These are phyloP conservation scores for Epichloe gansuensis DNA, from an alignment of 2,329 filamentous ascomycete genomes.

Conservation along the genomic window DNA sequence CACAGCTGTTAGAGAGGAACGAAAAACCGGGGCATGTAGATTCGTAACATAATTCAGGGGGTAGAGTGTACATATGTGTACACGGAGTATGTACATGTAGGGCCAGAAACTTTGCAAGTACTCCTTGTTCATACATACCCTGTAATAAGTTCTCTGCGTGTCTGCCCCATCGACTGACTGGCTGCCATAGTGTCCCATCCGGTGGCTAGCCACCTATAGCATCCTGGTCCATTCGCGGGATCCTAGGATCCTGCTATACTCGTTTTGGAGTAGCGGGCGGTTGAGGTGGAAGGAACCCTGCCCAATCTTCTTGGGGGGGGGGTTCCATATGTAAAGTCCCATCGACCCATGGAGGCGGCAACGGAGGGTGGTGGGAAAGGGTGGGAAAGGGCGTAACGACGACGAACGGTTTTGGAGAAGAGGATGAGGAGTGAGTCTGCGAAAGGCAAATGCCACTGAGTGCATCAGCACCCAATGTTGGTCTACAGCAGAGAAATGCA, in stretches of 20 bases:
- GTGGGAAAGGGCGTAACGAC: background rate
- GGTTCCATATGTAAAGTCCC: background rate
- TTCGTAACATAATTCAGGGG: too few relatives aligned
- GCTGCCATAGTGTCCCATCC: background rate
- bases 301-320: conserved; percentile 1
- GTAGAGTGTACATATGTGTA: too few relatives aligned
- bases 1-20: too few relatives aligned
- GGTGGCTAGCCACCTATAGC: background rate
- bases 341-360: background rate
- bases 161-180: background rate
- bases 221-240: conserved; percentile 2
- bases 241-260: conserved; percentile 3
- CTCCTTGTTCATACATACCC: conserved; percentile 1
- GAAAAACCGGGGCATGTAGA: too few relatives aligned
- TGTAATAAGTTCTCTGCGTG: background rate
- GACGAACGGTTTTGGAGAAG: background rate
- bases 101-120: background rate
- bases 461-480: background rate
- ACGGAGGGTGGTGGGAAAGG: background rate
- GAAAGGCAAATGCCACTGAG: background rate
- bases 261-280: conserved; percentile 5
- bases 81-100: background rate
- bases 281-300: conserved; percentile 6
- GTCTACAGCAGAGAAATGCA: background rate
- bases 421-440: background rate